Evolutionary conservation across 345 rosid species (phyloP).

Genomic region (Crucihimalaya himalaica): DNA sequence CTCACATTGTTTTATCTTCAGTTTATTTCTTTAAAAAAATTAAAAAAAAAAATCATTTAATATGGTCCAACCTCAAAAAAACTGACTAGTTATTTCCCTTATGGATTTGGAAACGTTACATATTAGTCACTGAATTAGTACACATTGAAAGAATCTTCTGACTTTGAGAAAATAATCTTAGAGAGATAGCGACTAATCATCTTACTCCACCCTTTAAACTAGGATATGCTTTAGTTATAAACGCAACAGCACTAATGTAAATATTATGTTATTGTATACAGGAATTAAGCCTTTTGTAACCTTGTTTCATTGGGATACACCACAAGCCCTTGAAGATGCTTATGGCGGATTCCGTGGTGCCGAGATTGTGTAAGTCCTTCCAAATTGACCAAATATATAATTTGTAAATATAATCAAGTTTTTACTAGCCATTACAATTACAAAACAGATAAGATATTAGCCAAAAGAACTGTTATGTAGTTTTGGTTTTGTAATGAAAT

Average conservation of each 20-base stretch:
- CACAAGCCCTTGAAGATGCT: constrained; percentile 50
- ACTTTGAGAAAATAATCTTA: background rate
- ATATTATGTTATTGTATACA: background rate
- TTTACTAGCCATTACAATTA: background rate
- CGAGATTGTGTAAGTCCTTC: constrained; percentile 43
- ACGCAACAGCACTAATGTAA: background rate
- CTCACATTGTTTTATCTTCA: too few species aligned
- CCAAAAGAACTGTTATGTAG: background rate
- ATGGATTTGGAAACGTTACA: background rate
- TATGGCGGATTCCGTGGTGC: constrained; percentile 52
- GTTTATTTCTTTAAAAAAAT: too few species aligned
- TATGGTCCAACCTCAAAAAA: background rate
- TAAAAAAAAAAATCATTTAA: too few species aligned
- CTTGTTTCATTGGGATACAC: constrained; percentile 53
- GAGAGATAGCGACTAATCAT: constrained; percentile 6
- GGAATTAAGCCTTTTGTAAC: constrained; percentile 51
- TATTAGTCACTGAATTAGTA: background rate
- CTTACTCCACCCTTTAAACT: background rate
- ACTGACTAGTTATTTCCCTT: background rate
- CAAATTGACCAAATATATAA: background rate
- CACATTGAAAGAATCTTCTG: background rate
- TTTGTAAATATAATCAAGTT: background rate
- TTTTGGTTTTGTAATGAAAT: constrained; percentile 1
- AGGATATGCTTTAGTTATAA: constrained; percentile 6
- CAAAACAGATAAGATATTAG: background rate